Evolutionary conservation across 768 basidiomycete genomes (phyloP).

Genomic region (Daedaleopsis nitida): DNA sequence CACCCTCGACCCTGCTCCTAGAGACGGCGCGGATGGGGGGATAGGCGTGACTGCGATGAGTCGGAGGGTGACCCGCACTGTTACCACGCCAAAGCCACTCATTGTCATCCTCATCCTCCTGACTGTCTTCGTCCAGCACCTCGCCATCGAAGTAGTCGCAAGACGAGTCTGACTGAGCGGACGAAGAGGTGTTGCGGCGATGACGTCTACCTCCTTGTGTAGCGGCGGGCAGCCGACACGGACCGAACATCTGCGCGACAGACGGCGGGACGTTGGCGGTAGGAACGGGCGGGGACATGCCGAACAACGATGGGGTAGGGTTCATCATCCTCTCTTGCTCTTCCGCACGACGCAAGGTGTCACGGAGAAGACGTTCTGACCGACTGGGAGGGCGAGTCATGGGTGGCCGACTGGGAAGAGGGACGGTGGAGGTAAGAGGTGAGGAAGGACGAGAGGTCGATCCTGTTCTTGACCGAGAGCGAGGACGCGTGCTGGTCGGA

Average conservation of each 20-base stretch:
- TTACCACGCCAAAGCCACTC: constrained; percentile 22
- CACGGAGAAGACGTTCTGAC: constrained; percentile 57
- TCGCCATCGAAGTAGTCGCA: constrained; percentile 25
- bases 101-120: constrained; percentile 23
- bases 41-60: constrained; percentile 10
- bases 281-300: constrained; percentile 8
- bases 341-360: constrained; percentile 54
- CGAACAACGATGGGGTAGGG: constrained; percentile 25
- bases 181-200: constrained; percentile 31
- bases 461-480: constrained; percentile 26
- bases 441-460: constrained; percentile 26
- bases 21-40: not conserved
- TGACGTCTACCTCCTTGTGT: constrained; percentile 28
- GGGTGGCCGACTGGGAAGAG: constrained; percentile 25
- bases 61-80: constrained; percentile 18
- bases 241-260: constrained; percentile 21
- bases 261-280: constrained; percentile 8
- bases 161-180: constrained; percentile 25
- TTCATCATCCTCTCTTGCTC: constrained; percentile 38
- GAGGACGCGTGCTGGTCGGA: constrained; percentile 15
- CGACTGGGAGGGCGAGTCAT: constrained; percentile 47
- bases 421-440: constrained; percentile 28
- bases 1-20: constrained; percentile 3
- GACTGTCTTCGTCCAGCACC: constrained; percentile 19
- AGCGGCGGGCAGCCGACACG: constrained; percentile 14